Percentiles rank a stretch among this genome's conserved stretches.
Evolutionary conservation across 1,139 yeast genomes (phyloP).

Genomic region (Lodderomyces metapsilosis): DNA sequence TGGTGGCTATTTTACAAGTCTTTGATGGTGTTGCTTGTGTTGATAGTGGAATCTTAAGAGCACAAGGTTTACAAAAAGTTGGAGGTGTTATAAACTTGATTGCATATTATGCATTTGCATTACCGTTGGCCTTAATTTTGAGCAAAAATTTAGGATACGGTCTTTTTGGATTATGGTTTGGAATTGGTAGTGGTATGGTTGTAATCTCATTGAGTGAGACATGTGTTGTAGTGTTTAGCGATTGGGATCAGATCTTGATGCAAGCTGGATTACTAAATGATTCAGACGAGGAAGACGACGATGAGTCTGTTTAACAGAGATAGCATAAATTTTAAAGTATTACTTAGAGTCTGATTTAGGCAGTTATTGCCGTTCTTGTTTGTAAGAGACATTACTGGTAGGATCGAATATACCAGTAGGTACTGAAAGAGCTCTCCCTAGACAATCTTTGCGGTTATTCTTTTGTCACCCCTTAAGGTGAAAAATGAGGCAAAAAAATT

Average conservation of each 20-base stretch:
- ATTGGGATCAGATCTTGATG: slow-evolving; percentile 42
- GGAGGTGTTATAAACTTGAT: slow-evolving; percentile 80
- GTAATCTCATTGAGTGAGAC: slow-evolving; percentile 65
- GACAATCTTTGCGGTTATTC: too few species aligned
- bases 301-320: background rate
- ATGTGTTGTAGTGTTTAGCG: slow-evolving; percentile 32
- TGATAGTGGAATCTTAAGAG: slow-evolving; percentile 81
- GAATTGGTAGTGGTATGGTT: slow-evolving; percentile 74
- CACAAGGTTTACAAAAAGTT: slow-evolving; percentile 80
- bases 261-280: slow-evolving; percentile 29
- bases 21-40: slow-evolving; percentile 83
- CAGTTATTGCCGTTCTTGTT: too few species aligned
- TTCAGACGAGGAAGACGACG: slow-evolving; percentile 18
- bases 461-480: too few species aligned
- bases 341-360: too few species aligned
- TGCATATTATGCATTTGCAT: slow-evolving; percentile 62
- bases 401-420: too few species aligned
- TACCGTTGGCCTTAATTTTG: slow-evolving; percentile 66
- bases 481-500: too few species aligned
- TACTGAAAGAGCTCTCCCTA: too few species aligned
- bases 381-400: too few species aligned
- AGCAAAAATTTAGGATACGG: slow-evolving; percentile 55
- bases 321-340: background rate
- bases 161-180: slow-evolving; percentile 83
- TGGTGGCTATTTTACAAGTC: slow-evolving; percentile 70